Evolutionary conservation across 139 green algal genomes (phyloP).

Genomic region (Parachlorella kessleri): DNA sequence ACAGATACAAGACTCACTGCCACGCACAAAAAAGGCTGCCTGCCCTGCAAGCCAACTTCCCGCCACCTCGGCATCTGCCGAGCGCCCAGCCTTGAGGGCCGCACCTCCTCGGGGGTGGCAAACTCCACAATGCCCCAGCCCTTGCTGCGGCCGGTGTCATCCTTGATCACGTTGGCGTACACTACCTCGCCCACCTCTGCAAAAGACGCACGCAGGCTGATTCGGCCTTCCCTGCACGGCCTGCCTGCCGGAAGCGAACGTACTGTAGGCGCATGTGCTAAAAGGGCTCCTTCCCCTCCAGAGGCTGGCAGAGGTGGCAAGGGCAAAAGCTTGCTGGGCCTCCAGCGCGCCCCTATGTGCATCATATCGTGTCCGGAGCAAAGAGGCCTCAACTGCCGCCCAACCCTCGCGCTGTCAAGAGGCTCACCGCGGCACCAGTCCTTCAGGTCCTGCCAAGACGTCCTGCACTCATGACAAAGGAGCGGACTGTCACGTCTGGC

Average conservation of each 20-base stretch:
- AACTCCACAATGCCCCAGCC: constrained; percentile 93
- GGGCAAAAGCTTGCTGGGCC: not conserved
- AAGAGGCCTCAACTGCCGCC: not conserved
- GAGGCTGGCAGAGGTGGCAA: not conserved
- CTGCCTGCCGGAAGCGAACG: too few species aligned
- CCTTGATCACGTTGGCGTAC: constrained; percentile 89
- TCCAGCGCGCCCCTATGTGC: not conserved
- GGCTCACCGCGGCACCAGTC: constrained; percentile 60
- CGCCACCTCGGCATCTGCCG: constrained; percentile 62
- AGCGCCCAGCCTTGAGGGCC: not conserved
- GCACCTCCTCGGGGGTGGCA: constrained; percentile 69
- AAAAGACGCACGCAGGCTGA: too few species aligned
- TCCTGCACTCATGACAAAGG: too few species aligned
- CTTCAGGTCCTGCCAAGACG: constrained; percentile 91
- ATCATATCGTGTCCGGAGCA: not conserved
- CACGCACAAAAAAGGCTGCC: too few species aligned
- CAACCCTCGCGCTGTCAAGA: not conserved
- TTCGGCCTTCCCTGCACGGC: too few species aligned
- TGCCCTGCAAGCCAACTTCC: too few species aligned
- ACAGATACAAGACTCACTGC: too few species aligned
- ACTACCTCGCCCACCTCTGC: constrained; percentile 83
- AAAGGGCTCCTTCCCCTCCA: too few species aligned
- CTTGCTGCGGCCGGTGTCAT: constrained; percentile 89
- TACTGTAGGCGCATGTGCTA: too few species aligned
- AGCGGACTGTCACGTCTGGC: too few species aligned